Conservation (phyloP, 345 rosid species). For the Zanthoxylum bungeanum region DNA sequence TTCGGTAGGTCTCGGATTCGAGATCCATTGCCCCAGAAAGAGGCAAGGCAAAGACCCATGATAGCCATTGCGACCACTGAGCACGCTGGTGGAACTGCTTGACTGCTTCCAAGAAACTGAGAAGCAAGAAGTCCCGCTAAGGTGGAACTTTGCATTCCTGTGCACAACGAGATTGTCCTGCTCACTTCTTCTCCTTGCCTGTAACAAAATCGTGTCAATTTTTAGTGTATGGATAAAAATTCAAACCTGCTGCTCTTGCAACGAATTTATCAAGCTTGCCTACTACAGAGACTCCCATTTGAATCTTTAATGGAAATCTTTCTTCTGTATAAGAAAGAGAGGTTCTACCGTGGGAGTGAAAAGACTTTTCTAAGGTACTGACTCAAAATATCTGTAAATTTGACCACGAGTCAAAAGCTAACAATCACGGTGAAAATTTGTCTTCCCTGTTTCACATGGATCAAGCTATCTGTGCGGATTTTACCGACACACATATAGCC, state of each 20-base stretch:
- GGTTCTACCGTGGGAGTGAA: not conserved
- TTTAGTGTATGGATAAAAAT: not conserved
- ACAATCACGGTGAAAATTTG: not conserved
- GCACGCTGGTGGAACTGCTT: conserved; percentile 94
- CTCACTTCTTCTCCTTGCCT: conserved; percentile 91
- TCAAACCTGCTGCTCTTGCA: not conserved
- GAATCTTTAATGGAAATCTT: not conserved
- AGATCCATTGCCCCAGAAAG: conserved; percentile 80
- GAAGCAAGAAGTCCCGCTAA: conserved; percentile 86
- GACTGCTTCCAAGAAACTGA: conserved; percentile 83
- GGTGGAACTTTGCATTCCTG: conserved; percentile 98
- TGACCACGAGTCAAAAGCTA: not conserved
- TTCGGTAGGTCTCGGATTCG: conserved; percentile 59
- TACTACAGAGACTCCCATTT: not conserved
- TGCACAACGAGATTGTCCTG: conserved; percentile 84
- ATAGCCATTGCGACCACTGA: conserved; percentile 97
- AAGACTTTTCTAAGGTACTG: too few relatives aligned
- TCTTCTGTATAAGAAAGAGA: not conserved
- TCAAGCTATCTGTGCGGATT: not conserved
- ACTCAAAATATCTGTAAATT: not conserved
- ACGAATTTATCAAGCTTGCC: not conserved
- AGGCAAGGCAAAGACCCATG: conserved; percentile 92
- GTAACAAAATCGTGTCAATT: not conserved
- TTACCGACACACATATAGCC: not conserved
- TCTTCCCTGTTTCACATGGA: not conserved